Percentiles rank a stretch among this genome's conserved stretches.
These are phyloP conservation scores for Globisporangium lucens DNA, from an alignment of 352 stramenopile genomes.

Conservation along the genomic window DNA sequence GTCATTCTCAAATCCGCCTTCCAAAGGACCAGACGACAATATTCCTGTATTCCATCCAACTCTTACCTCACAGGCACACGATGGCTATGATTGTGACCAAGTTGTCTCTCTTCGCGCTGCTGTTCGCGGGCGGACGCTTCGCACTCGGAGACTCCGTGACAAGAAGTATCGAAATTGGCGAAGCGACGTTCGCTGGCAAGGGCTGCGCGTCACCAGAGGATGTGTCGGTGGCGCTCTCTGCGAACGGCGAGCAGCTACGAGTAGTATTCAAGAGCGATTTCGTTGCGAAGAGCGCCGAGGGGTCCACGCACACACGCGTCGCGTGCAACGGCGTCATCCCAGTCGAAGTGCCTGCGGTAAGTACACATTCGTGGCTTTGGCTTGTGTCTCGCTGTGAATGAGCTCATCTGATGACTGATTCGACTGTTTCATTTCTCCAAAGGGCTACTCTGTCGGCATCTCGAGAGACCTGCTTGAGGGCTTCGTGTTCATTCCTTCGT, in stretches of 20 bases:
- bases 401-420: neutral
- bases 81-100: neutral
- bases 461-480: conserved; percentile 21
- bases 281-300: neutral
- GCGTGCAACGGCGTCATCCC: conserved; percentile 16
- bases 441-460: conserved; percentile 24
- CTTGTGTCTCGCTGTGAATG: neutral
- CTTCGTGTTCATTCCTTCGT: conserved; percentile 14
- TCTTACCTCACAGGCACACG: neutral
- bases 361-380: neutral
- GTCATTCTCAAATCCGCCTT: conserved; percentile 1
- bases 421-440: neutral
- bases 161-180: neutral
- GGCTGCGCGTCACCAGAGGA: conserved; percentile 2
- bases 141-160: neutral
- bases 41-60: neutral
- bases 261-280: conserved; percentile 12
- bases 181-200: conserved; percentile 12
- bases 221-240: conserved; percentile 5
- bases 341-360: neutral
- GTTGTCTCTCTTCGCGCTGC: neutral
- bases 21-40: neutral
- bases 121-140: neutral
- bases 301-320: neutral
- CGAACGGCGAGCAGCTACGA: neutral